Evolutionary conservation across 2,329 filamentous ascomycete genomes (phyloP).

Genomic region (Pseudovirgaria hyperparasitica): DNA sequence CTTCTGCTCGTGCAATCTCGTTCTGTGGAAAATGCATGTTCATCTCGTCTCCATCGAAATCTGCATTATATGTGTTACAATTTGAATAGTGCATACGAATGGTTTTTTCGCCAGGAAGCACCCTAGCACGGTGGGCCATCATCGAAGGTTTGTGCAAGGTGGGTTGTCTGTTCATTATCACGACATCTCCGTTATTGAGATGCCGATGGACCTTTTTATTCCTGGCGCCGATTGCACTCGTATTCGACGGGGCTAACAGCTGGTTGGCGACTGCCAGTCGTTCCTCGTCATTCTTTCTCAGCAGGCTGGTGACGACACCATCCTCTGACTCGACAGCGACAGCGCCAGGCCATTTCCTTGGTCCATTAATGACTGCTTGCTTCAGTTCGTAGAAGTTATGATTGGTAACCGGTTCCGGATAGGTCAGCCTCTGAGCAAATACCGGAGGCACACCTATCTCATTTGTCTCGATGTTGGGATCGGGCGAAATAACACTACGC

Average conservation of each 20-base stretch:
- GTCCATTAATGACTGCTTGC: constrained; percentile 88
- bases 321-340: constrained; percentile 92
- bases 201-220: constrained; percentile 97
- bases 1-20: constrained; percentile 85
- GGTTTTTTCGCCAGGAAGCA: constrained; percentile 87
- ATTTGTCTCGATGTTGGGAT: constrained; percentile 97
- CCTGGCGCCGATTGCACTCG: constrained; percentile 58
- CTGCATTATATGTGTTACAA: constrained; percentile 98
- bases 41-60: constrained; percentile 99
- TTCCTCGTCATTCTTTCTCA: constrained; percentile 79
- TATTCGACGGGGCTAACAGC: constrained; percentile 71
- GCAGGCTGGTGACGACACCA: constrained; percentile 77
- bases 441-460: constrained; percentile 98
- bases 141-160: constrained; percentile 98
- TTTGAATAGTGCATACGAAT: constrained; percentile 99
- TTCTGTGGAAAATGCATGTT: constrained; percentile 99
- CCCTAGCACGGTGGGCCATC: constrained; percentile 91
- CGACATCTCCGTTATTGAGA: constrained; percentile 90
- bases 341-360: constrained; percentile 87
- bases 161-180: constrained; percentile 96
- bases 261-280: constrained; percentile 84
- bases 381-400: constrained; percentile 96
- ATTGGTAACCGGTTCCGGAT: constrained; percentile 91
- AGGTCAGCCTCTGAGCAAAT: constrained; percentile 90
- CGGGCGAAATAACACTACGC: constrained; percentile 92